Percentiles rank a stretch among this genome's conserved stretches.
These are phyloP conservation scores for Holtermanniella nyarrowii DNA, from an alignment of 768 basidiomycete species.

Conservation along the genomic window DNA sequence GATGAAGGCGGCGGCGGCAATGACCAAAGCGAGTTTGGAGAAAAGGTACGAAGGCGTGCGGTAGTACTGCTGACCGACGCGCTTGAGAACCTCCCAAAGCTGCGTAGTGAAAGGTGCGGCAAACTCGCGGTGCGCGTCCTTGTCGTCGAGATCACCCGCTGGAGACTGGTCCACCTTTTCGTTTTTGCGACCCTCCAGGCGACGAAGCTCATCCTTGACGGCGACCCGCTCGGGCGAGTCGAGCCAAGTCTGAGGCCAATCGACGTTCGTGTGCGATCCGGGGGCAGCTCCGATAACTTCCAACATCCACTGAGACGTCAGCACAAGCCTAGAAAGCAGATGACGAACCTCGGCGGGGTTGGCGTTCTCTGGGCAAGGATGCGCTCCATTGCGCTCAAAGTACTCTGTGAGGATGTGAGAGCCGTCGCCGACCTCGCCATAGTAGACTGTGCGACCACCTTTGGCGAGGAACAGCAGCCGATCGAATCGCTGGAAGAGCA, in stretches of 20 bases:
- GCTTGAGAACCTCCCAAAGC: slow-evolving; percentile 24
- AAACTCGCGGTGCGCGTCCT: slow-evolving; percentile 31
- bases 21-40: slow-evolving; percentile 38
- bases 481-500: slow-evolving; percentile 78
- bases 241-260: slow-evolving; percentile 58
- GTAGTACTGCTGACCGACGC: slow-evolving; percentile 43
- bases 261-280: slow-evolving; percentile 51
- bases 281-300: slow-evolving; percentile 71
- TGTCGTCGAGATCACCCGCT: slow-evolving; percentile 42
- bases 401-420: slow-evolving; percentile 61
- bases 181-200: slow-evolving; percentile 45
- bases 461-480: slow-evolving; percentile 49
- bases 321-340: too few species aligned
- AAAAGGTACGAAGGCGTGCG: slow-evolving; percentile 42
- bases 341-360: slow-evolving; percentile 59
- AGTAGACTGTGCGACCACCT: slow-evolving; percentile 89
- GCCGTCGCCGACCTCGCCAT: slow-evolving; percentile 73
- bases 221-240: slow-evolving; percentile 48
- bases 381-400: slow-evolving; percentile 63
- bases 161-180: neutral
- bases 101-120: slow-evolving; percentile 28
- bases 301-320: slow-evolving; percentile 45
- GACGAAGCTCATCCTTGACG: slow-evolving; percentile 49
- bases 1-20: slow-evolving; percentile 29
- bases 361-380: slow-evolving; percentile 56